A percentile compares a stretch with the other conserved stretches of the same genome.
Conservation (phyloP, 768 basidiomycete species). For the Crassisporium funariophilum region DNA sequence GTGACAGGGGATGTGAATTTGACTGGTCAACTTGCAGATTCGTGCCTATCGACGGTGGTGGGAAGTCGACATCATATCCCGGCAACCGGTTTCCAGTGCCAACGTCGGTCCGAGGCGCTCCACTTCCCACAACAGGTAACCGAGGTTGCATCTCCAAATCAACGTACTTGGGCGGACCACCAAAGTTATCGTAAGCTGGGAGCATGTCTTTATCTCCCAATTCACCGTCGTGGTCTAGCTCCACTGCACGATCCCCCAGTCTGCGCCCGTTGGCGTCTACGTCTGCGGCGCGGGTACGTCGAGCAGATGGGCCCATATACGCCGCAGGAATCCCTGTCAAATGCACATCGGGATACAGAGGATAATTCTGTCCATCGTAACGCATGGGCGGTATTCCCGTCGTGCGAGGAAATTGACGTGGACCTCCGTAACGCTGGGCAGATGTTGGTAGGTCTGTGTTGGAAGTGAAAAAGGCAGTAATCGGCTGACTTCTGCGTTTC, state of each 20-base stretch:
- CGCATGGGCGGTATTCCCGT: constrained; percentile 10
- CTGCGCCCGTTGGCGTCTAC: constrained; percentile 42
- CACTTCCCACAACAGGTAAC: constrained; percentile 1
- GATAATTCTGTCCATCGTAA: constrained; percentile 3
- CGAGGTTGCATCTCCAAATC: constrained; percentile 8
- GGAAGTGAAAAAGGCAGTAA: constrained; percentile 6
- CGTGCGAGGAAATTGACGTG: constrained; percentile 12
- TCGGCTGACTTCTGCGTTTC: constrained; percentile 9
- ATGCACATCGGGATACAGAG: constrained; percentile 10
- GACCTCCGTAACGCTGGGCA: not conserved
- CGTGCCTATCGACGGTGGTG: too few relatives aligned
- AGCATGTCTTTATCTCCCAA: constrained; percentile 46
- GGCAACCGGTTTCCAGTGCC: not conserved
- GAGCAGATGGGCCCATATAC: constrained; percentile 5
- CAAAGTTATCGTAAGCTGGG: constrained; percentile 47
- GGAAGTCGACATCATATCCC: too few relatives aligned
- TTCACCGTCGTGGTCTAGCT: constrained; percentile 31
- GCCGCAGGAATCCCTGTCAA: constrained; percentile 12
- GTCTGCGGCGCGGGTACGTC: constrained; percentile 35
- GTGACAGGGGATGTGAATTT: too few relatives aligned
- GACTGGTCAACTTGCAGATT: too few relatives aligned
- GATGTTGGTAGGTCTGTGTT: not conserved
- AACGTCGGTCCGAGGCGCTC: not conserved
- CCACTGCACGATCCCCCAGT: constrained; percentile 10
- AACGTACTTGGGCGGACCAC: constrained; percentile 49